Evolutionary conservation across 768 basidiomycete genomes (phyloP).

Genomic region (Gymnopilus dilepis): DNA sequence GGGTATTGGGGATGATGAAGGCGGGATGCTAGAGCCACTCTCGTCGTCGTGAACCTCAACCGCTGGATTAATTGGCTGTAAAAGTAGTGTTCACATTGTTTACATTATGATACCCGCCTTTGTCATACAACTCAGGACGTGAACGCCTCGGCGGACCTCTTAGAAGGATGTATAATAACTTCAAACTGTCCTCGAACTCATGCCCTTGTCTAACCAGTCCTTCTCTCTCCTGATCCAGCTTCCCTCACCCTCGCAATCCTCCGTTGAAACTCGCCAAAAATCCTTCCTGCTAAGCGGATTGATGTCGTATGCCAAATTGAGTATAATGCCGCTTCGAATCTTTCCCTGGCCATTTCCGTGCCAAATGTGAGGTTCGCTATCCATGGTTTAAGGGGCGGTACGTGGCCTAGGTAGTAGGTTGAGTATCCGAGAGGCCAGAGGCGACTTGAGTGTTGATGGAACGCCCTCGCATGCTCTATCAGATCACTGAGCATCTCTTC

Average conservation of each 20-base stretch:
- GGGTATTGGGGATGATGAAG: no score
- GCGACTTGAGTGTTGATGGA: conserved; percentile 3
- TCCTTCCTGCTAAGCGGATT: conserved; percentile 15
- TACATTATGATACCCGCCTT: no score
- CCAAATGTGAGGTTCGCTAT: neutral
- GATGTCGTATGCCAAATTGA: conserved; percentile 18
- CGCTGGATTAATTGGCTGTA: no score
- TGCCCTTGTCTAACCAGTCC: no score
- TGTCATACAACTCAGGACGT: no score
- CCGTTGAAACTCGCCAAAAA: conserved; percentile 18
- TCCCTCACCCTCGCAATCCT: conserved; percentile 10
- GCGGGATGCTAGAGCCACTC: no score
- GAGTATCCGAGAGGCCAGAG: conserved; percentile 18
- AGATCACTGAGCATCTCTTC: neutral
- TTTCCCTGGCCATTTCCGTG: neutral
- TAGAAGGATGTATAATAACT: no score
- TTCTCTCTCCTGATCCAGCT: neutral
- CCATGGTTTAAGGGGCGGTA: conserved; percentile 6
- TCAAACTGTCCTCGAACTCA: no score
- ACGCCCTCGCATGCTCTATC: conserved; percentile 8
- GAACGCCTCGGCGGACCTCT: no score
- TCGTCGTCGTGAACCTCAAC: no score
- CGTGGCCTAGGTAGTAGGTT: conserved; percentile 20
- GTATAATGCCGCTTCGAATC: conserved; percentile 6
- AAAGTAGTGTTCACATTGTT: no score